Percentiles rank a stretch among this genome's conserved stretches.
Evolutionary conservation across 176 grass and related monocot species (phyloP).

Genomic region (Saccharum officinarum): DNA sequence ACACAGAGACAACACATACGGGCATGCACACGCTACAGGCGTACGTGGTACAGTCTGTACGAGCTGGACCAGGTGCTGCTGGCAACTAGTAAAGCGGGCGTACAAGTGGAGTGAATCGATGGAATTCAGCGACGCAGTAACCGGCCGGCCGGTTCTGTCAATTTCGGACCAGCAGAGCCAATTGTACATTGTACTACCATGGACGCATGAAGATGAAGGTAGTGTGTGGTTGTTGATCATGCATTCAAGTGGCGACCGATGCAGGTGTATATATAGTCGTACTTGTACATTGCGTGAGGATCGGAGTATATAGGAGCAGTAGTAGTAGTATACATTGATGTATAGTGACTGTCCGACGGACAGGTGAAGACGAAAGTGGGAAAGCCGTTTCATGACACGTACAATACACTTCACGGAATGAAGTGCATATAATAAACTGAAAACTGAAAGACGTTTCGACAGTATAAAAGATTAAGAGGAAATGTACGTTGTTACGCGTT

Average conservation of each 20-base stretch:
- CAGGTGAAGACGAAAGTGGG: not conserved
- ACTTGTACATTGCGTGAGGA: not conserved
- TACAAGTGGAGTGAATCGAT: not conserved
- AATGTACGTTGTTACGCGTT: not conserved
- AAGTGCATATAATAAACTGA: too few relatives aligned
- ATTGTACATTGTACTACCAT: not conserved
- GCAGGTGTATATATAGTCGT: not conserved
- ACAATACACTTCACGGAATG: too few relatives aligned
- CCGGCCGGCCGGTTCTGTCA: not conserved
- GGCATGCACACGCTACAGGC: not conserved
- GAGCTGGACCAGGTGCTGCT: constrained; percentile 30
- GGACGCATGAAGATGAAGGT: not conserved
- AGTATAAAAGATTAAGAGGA: not conserved
- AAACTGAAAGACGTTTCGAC: not conserved
- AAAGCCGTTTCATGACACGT: not conserved
- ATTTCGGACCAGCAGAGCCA: constrained; percentile 16
- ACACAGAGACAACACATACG: not conserved
- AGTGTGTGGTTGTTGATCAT: constrained; percentile 29
- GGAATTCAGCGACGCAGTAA: not conserved
- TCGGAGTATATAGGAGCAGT: not conserved
- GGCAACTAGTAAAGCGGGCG: not conserved
- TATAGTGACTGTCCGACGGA: not conserved
- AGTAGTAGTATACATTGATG: too few relatives aligned
- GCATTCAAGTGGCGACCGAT: constrained; percentile 10
- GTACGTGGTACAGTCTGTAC: constrained; percentile 22